These are phyloP conservation scores for Cordyceps sp. DNA, from an alignment of 2,329 filamentous ascomycete genomes.

Conservation along the genomic window DNA sequence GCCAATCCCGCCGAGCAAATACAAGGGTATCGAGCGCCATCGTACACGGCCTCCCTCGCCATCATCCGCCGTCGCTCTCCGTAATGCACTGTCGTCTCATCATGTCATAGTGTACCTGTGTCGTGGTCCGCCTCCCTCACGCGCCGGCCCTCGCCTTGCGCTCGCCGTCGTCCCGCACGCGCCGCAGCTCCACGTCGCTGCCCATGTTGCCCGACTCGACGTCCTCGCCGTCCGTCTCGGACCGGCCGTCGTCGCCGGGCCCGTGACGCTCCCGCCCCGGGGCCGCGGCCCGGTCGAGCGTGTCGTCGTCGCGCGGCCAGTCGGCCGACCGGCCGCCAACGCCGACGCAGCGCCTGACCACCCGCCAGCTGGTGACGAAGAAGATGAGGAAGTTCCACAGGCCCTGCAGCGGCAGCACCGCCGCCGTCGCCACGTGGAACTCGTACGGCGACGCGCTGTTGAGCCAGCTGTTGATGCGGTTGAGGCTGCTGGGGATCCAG, in stretches of 20 bases:
- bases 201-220: slow-evolving; percentile 12
- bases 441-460: slow-evolving; percentile 37
- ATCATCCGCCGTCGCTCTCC: neutral
- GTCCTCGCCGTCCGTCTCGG: slow-evolving; percentile 10
- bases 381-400: slow-evolving; percentile 72
- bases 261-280: neutral
- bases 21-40: too few species aligned
- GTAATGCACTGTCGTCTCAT: neutral
- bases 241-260: neutral
- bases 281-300: slow-evolving; percentile 1
- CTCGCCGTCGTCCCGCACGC: slow-evolving; percentile 9
- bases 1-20: too few species aligned
- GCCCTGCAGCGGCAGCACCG: slow-evolving; percentile 63
- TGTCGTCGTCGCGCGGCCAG: slow-evolving; percentile 1
- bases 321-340: neutral
- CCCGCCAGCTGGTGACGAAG: slow-evolving; percentile 41
- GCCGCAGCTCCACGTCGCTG: slow-evolving; percentile 17
- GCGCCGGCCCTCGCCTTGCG: slow-evolving; percentile 10
- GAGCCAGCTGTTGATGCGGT: slow-evolving; percentile 54
- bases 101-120: neutral
- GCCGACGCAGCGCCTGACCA: slow-evolving; percentile 7
- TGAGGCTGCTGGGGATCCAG: slow-evolving; percentile 53
- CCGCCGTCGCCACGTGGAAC: slow-evolving; percentile 51
- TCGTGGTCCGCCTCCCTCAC: slow-evolving; percentile 1
- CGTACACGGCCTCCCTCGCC: too few species aligned